Percentiles rank a stretch among this genome's conserved stretches.
Conservation (phyloP, 257 asterid genomes). For the Petrea volubilis region DNA sequence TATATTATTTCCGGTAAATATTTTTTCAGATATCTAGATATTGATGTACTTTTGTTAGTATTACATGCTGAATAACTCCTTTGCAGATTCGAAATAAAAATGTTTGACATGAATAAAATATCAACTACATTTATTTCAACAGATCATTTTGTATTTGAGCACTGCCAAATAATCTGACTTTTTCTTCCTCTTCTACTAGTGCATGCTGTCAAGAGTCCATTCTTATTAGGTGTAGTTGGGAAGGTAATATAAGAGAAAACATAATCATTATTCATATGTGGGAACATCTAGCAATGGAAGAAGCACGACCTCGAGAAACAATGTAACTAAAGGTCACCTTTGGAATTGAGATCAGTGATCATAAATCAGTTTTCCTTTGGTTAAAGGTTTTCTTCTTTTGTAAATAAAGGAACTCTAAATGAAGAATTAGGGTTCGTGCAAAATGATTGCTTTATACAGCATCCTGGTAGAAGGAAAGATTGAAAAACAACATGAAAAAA, state of each 20-base stretch:
- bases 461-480: background rate
- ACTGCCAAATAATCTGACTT: background rate
- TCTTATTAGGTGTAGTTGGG: background rate
- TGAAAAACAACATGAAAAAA: background rate
- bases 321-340: background rate
- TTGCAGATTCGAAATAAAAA: background rate
- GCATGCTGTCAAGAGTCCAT: slow-evolving; percentile 9
- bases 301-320: background rate
- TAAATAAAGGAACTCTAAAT: background rate
- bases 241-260: slow-evolving; percentile 1
- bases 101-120: background rate
- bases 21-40: slow-evolving; percentile 12
- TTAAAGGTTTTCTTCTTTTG: background rate
- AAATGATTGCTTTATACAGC: background rate
- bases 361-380: background rate
- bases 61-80: slow-evolving; percentile 8
- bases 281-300: slow-evolving; percentile 4
- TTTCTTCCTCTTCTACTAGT: background rate
- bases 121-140: background rate
- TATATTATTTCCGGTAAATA: slow-evolving; percentile 81
- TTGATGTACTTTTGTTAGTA: background rate
- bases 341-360: background rate
- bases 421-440: background rate
- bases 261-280: background rate
- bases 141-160: background rate